phyloP scores from a whole-genome alignment of 2,329 filamentous ascomycete species.

The Claviceps maximensis region DNA sequence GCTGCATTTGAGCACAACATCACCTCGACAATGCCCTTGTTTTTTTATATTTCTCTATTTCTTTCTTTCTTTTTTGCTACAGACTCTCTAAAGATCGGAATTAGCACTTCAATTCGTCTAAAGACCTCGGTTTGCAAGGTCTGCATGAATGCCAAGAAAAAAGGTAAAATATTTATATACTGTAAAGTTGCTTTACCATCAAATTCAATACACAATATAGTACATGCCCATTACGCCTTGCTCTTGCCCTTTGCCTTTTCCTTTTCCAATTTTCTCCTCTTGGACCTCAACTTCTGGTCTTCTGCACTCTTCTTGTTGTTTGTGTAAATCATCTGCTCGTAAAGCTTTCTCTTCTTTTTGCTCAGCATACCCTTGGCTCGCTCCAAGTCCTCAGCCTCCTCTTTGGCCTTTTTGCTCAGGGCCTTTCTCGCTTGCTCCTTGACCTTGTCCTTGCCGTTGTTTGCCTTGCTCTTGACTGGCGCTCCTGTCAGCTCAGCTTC shows the following conservation, averaged over 20 bases:
- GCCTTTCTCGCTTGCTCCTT: constrained; percentile 60
- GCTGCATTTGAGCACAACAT: not conserved
- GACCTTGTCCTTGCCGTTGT: constrained; percentile 39
- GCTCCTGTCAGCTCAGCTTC: constrained; percentile 80
- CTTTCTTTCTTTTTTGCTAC: not conserved
- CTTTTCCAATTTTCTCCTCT: constrained; percentile 83
- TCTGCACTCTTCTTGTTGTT: constrained; percentile 89
- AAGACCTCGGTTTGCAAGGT: no score
- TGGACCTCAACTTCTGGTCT: constrained; percentile 72
- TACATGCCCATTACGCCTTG: constrained; percentile 17
- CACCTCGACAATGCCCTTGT: not conserved
- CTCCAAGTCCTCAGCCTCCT: constrained; percentile 79
- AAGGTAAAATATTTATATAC: constrained; percentile 1
- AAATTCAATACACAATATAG: not conserved
- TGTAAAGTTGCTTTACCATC: not conserved
- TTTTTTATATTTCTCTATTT: not conserved
- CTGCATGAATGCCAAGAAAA: not conserved
- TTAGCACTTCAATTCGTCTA: no score
- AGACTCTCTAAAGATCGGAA: no score
- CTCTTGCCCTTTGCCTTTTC: constrained; percentile 34
- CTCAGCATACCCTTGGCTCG: constrained; percentile 96
- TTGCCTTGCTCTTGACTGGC: constrained; percentile 35
- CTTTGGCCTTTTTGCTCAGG: constrained; percentile 54
- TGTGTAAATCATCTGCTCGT: constrained; percentile 94
- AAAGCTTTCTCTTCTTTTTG: constrained; percentile 92